These are phyloP conservation scores for Dothideomycetes sp. DNA, from an alignment of 2,329 filamentous ascomycete genomes.

Conservation along the genomic window DNA sequence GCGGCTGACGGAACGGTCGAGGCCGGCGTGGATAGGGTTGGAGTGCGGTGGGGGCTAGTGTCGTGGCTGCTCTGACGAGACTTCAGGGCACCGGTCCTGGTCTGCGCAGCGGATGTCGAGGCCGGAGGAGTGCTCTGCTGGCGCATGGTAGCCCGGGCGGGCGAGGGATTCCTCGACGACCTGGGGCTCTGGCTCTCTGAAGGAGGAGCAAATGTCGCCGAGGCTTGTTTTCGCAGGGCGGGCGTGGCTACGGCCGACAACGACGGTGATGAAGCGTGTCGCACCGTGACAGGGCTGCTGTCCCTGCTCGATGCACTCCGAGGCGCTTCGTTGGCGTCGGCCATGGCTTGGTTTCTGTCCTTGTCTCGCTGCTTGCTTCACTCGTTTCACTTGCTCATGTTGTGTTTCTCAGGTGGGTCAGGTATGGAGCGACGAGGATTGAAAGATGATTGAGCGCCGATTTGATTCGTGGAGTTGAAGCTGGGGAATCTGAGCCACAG, in stretches of 20 bases:
- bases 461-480: conserved; percentile 1
- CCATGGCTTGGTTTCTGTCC: conserved; percentile 1
- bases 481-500: too few species aligned
- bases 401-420: too few species aligned
- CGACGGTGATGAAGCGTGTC: conserved; percentile 13
- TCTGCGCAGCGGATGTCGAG: not conserved
- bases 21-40: conserved; percentile 26
- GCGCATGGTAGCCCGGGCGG: conserved; percentile 25
- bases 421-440: too few species aligned
- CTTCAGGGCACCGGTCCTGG: conserved; percentile 22
- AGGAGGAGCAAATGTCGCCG: conserved; percentile 22
- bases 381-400: not conserved
- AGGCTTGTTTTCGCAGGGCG: conserved; percentile 21
- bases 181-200: conserved; percentile 32
- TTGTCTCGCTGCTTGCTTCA: not conserved
- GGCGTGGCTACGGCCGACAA: conserved; percentile 10
- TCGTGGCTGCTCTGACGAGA: conserved; percentile 39
- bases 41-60: conserved; percentile 32
- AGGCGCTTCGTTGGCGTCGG: conserved; percentile 6
- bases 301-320: conserved; percentile 15
- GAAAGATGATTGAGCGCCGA: not conserved
- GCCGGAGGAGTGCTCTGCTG: conserved; percentile 21
- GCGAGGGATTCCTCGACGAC: conserved; percentile 40
- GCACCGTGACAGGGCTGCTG: conserved; percentile 16
- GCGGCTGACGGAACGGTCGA: conserved; percentile 50